Percentiles rank a stretch among this genome's conserved stretches.
Evolutionary conservation across 2,329 filamentous ascomycete genomes (phyloP).

Genomic region (Ceratocystis cacaofunesta): DNA sequence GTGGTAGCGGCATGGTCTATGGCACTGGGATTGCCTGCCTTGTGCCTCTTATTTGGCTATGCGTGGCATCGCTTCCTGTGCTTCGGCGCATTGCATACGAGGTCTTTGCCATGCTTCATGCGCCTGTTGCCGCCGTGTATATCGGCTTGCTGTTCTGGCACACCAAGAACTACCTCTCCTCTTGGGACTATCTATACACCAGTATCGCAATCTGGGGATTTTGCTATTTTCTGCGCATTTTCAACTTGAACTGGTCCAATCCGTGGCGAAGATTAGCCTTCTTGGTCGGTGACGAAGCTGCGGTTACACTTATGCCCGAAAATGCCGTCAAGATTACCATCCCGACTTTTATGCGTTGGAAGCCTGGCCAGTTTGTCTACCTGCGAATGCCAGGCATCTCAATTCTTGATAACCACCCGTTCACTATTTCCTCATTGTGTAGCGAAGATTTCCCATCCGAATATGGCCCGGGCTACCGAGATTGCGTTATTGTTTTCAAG

Average conservation of each 20-base stretch:
- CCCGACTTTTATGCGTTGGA: conserved; percentile 84
- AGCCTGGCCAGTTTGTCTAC: conserved; percentile 87
- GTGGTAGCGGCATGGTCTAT: conserved; percentile 55
- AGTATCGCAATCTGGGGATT: conserved; percentile 64
- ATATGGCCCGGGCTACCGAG: conserved; percentile 74
- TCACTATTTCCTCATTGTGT: conserved; percentile 85
- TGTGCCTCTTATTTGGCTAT: conserved; percentile 69
- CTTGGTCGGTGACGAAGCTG: conserved; percentile 80
- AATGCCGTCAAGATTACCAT: conserved; percentile 94
- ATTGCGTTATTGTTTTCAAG: conserved; percentile 82
- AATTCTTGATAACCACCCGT: conserved; percentile 82
- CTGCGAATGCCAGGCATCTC: conserved; percentile 87
- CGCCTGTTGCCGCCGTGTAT: conserved; percentile 67
- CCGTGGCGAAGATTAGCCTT: conserved; percentile 60
- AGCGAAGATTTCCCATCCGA: conserved; percentile 86
- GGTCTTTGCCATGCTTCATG: conserved; percentile 66
- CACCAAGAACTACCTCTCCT: conserved; percentile 78
- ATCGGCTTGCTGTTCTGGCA: conserved; percentile 89
- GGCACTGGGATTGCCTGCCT: conserved; percentile 73
- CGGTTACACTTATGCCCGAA: conserved; percentile 76
- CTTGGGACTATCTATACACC: conserved; percentile 77
- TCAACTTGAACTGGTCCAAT: conserved; percentile 80
- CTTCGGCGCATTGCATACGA: conserved; percentile 71
- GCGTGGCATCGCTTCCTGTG: conserved; percentile 67
- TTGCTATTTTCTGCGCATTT: conserved; percentile 60